Conservation (phyloP, 2,329 filamentous ascomycete genomes). For the Septoria linicola region DNA sequence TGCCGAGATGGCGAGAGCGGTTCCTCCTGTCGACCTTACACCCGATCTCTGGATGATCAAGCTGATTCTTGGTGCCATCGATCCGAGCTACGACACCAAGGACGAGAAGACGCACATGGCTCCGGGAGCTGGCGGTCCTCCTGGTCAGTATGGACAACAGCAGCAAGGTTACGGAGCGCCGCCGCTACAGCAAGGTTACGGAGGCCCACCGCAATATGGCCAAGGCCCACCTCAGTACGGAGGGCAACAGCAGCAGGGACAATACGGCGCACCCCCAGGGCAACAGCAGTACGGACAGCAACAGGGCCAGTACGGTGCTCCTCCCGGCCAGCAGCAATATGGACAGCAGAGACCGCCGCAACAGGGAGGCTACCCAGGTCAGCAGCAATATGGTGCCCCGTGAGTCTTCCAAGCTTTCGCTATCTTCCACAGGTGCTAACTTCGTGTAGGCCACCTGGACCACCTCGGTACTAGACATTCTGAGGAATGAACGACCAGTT, state of each 20-base stretch:
- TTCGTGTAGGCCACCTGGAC: constrained; percentile 15
- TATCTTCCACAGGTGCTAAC: not conserved
- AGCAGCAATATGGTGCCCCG: constrained; percentile 23
- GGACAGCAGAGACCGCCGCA: constrained; percentile 9
- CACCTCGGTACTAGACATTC: constrained; percentile 25
- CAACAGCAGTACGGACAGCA: constrained; percentile 9
- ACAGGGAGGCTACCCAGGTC: constrained; percentile 20
- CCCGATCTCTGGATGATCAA: constrained; percentile 67
- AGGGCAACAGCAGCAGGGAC: constrained; percentile 12
- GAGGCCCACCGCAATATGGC: no score
- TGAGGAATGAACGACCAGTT: constrained; percentile 4
- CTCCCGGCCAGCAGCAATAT: constrained; percentile 2
- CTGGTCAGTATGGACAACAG: constrained; percentile 36
- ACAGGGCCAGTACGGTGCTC: not conserved
- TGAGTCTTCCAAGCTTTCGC: not conserved
- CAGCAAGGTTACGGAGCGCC: constrained; percentile 33
- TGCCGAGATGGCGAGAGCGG: constrained; percentile 62
- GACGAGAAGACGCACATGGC: constrained; percentile 54
- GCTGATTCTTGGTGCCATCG: constrained; percentile 66
- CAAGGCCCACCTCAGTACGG: no score
- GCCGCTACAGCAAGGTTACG: constrained; percentile 33
- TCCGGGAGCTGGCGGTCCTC: constrained; percentile 33
- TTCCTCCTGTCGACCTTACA: constrained; percentile 62
- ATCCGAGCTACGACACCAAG: constrained; percentile 64
- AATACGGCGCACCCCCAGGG: not conserved